Evolutionary conservation across 192 early-diverging fungal species (phyloP), one percentile per base, ranked within the genome.

Genomic region (Irineochytrium annulatum): DNA sequence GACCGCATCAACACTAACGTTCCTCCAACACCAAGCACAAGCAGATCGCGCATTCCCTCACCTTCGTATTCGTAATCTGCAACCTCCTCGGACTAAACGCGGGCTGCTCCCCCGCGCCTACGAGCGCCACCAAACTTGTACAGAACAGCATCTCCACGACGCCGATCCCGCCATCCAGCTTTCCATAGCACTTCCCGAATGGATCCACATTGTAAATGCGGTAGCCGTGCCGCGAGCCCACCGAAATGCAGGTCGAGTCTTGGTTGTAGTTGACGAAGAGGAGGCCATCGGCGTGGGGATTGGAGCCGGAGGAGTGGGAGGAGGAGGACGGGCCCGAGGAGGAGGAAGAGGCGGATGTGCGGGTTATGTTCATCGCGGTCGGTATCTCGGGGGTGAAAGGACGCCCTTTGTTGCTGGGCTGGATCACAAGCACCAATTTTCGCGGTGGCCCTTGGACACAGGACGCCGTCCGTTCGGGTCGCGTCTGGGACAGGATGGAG

Each of bases 121-220:
- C 94, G 27, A 99, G 78, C 1, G 96, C 96, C 0, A 99, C 91
- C 3, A 99, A 77, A n/a, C 88, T 91, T 3, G 96, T 99, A 56
- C 87, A 93, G 59, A 96, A 99, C 33, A 99, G 77, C 93, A 99
- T 97, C 76, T 95, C 94, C 30, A 94, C 92, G 48, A 94, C 90
- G 8, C 91, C 93, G 30, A 94, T 91, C 3, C 90, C 93, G 37
- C 90, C 88, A 68, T 90, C 90, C 20, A 81, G 55, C 76, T 89
- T 90, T 46, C 85, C 82, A 70, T 91, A 92, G 74, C 91, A 93
- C 61, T 93, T 95, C 32, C 92, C 93, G 71, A 94, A 95, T 17
- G 94, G 96, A 70, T 95, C 93, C 74, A 88, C 91, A 73, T 93
- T 98, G 82, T 92, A 98, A 65, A 98, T 96, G 67, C 87, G 86